Evolutionary conservation across 352 stramenopile species (phyloP), one percentile per base, ranked within the genome.

Genomic region (Peronospora belbahrii): DNA sequence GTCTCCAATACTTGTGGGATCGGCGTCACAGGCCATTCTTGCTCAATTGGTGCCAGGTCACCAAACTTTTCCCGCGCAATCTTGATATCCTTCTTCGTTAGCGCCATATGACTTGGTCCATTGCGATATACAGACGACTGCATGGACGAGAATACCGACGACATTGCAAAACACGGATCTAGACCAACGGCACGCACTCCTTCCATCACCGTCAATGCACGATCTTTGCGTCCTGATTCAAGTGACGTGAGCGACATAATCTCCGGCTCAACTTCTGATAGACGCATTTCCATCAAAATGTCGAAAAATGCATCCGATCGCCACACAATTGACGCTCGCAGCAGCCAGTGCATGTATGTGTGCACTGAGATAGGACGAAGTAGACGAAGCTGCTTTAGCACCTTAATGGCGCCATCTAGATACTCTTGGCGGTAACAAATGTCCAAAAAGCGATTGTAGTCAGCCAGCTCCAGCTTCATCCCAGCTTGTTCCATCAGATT

Each of bases 101-200:
- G 43, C n/a, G 71, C 53, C 34, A 60, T 50, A n/a, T 67, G 63
- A 15, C 53, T 70, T 8, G 72, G 77, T 20, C 74, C 74, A 37
- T 89, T 89, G 27, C 56, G 58, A 48, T 89, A 89, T 6, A 89
- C 70, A 6, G 62, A 72, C 20, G 59, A 69, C 40, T 88, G 74
- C 70, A 91, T 89, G 3, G 76, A 88, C 37, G 78, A 83, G 48
- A 78, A 91, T 7, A 92, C 78, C 10, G 75, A 83, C 25, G 77
- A 85, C 81, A 92, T 92, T 13, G 78, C 77, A 52, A 90, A 92
- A 56, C 81, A 92, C 41, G 81, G 78, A 43, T 92, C 81, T 23
- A 92, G 46, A 3, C 81, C 81, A 15, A 92, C 81, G 0, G 81
- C 81, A 14, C 81, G 77, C 22, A 92, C 81, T 18, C 81, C 81